Conservation (phyloP, 2,329 filamentous ascomycete genomes). For the Biscogniauxia mediterranea region DNA sequence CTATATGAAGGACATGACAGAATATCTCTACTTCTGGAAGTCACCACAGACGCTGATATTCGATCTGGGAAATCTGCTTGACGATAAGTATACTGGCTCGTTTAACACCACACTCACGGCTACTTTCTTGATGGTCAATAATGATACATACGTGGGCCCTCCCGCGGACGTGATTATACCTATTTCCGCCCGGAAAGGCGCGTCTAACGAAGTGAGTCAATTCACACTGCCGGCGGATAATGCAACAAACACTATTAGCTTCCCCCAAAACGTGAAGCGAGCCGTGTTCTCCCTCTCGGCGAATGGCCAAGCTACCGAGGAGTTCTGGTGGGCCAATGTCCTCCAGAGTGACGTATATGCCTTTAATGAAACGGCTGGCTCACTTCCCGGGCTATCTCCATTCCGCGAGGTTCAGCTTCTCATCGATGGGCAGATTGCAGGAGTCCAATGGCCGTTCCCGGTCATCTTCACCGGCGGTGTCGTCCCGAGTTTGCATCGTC, state of each 20-base stretch:
- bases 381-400: slow-evolving; percentile 65
- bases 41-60: slow-evolving; percentile 73
- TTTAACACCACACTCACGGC: slow-evolving; percentile 75
- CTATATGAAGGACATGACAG: slow-evolving; percentile 76
- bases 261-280: slow-evolving; percentile 65
- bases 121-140: slow-evolving; percentile 58
- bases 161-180: slow-evolving; percentile 68
- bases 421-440: slow-evolving; percentile 71
- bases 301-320: slow-evolving; percentile 72
- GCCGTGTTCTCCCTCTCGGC: slow-evolving; percentile 76
- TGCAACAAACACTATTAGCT: slow-evolving; percentile 55
- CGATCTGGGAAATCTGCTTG: slow-evolving; percentile 72
- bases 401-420: slow-evolving; percentile 76
- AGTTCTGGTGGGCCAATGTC: slow-evolving; percentile 85
- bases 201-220: slow-evolving; percentile 55
- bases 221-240: slow-evolving; percentile 65
- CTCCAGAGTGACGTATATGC: slow-evolving; percentile 57
- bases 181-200: slow-evolving; percentile 55
- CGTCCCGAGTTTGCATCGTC: slow-evolving; percentile 73
- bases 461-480: slow-evolving; percentile 81
- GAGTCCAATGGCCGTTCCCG: slow-evolving; percentile 78
- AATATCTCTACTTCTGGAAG: slow-evolving; percentile 67
- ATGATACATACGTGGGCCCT: slow-evolving; percentile 37
- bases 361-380: slow-evolving; percentile 56
- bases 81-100: slow-evolving; percentile 67